These are phyloP conservation scores for Neonectria hederae DNA, from an alignment of 2,329 filamentous ascomycete genomes.

Conservation along the genomic window DNA sequence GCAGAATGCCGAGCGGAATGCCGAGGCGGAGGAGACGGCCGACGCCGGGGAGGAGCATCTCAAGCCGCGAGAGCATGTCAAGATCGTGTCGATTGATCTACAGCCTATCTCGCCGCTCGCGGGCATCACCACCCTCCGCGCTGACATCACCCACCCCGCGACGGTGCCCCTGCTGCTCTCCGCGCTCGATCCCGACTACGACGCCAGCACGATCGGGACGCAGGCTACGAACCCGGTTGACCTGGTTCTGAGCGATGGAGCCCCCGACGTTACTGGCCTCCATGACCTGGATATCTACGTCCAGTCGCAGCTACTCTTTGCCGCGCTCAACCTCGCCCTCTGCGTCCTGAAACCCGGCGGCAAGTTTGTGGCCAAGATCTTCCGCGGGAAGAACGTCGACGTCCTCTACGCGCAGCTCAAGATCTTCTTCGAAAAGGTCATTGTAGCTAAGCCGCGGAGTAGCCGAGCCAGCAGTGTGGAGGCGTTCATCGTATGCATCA, in stretches of 20 bases:
- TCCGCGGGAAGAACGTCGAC: slow-evolving; percentile 94
- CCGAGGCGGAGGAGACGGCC: slow-evolving; percentile 21
- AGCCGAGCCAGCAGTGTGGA: slow-evolving; percentile 97
- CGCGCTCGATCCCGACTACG: slow-evolving; percentile 80
- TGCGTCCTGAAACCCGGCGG: slow-evolving; percentile 93
- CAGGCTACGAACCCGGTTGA: slow-evolving; percentile 83
- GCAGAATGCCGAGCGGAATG: no score
- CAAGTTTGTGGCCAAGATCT: slow-evolving; percentile 98
- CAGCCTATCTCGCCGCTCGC: slow-evolving; percentile 95
- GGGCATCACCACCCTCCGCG: slow-evolving; percentile 90
- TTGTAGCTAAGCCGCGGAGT: slow-evolving; percentile 92
- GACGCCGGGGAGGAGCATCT: slow-evolving; percentile 28
- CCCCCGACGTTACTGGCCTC: slow-evolving; percentile 94
- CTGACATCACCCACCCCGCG: slow-evolving; percentile 96
- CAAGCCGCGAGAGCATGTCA: slow-evolving; percentile 74
- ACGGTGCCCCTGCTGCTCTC: slow-evolving; percentile 89
- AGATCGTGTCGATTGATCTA: slow-evolving; percentile 94
- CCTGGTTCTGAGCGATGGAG: slow-evolving; percentile 93
- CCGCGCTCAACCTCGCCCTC: slow-evolving; percentile 90
- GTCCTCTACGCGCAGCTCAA: slow-evolving; percentile 93
- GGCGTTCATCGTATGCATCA: slow-evolving; percentile 94
- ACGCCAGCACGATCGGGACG: slow-evolving; percentile 51
- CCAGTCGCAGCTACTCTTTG: slow-evolving; percentile 93
- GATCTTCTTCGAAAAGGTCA: slow-evolving; percentile 84
- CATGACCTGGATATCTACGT: slow-evolving; percentile 99